These are phyloP conservation scores for Leccinum imitatum DNA, from an alignment of 768 basidiomycete genomes.

Conservation along the genomic window DNA sequence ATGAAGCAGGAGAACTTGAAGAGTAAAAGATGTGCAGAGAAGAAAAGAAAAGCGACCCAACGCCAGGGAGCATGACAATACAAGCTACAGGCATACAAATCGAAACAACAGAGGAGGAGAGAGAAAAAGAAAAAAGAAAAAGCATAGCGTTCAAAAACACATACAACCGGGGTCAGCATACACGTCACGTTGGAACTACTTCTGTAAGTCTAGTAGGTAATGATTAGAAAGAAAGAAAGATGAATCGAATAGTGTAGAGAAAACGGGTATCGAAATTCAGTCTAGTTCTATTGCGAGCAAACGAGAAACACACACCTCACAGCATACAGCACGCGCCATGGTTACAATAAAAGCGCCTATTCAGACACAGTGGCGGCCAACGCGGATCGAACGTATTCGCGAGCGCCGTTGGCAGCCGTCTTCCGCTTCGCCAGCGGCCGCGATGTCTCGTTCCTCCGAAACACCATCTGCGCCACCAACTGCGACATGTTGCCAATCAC, in stretches of 20 bases:
- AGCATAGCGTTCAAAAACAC: slow-evolving; percentile 26
- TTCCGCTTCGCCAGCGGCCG: slow-evolving; percentile 41
- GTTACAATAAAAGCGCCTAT: slow-evolving; percentile 11
- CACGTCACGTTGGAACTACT: slow-evolving; percentile 18
- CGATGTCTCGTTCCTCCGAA: slow-evolving; percentile 40
- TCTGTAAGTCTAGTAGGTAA: slow-evolving; percentile 13
- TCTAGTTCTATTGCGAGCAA: slow-evolving; percentile 15
- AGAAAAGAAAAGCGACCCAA: slow-evolving; percentile 3
- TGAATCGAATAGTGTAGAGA: slow-evolving; percentile 13
- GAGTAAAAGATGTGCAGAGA: slow-evolving; percentile 5
- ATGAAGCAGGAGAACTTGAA: slow-evolving; percentile 10
- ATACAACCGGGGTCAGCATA: slow-evolving; percentile 22
- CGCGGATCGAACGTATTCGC: slow-evolving; percentile 30
- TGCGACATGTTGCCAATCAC: slow-evolving; percentile 36
- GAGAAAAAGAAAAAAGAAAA: slow-evolving; percentile 7
- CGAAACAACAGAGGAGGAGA: neutral
- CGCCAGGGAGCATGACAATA: slow-evolving; percentile 13
- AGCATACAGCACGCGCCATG: slow-evolving; percentile 13
- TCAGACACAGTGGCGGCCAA: slow-evolving; percentile 27
- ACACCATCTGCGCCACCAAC: slow-evolving; percentile 48
- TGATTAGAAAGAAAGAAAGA: slow-evolving; percentile 8
- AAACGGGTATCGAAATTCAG: slow-evolving; percentile 18
- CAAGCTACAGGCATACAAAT: slow-evolving; percentile 32
- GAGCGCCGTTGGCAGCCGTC: slow-evolving; percentile 14
- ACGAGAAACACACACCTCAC: slow-evolving; percentile 26